phyloP scores from a whole-genome alignment of 805 yeast genomes.

The Metschnikowia dekortorum region DNA sequence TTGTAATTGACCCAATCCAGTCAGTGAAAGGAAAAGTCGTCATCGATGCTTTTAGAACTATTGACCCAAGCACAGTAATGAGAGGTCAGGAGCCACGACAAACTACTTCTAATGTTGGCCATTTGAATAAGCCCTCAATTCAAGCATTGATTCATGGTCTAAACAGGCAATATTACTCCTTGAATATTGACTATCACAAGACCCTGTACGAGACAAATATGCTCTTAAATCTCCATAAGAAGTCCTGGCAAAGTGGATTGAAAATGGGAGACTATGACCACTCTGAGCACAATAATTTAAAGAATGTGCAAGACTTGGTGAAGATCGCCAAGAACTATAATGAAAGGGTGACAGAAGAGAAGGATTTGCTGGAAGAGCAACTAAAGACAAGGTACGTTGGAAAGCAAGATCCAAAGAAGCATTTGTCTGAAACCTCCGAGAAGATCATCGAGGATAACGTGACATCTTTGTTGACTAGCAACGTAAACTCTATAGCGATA shows the following conservation, averaged over 20 bases:
- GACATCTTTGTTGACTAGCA: conserved; percentile 80
- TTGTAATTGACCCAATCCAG: conserved; percentile 97
- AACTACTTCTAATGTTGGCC: conserved; percentile 92
- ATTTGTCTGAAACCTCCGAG: conserved; percentile 84
- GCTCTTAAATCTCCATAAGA: conserved; percentile 90
- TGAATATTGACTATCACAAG: conserved; percentile 91
- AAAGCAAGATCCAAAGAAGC: conserved; percentile 98
- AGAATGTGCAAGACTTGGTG: conserved; percentile 73
- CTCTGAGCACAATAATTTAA: conserved; percentile 71
- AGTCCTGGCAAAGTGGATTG: conserved; percentile 92
- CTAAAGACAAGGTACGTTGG: conserved; percentile 95
- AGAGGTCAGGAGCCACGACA: conserved; percentile 98
- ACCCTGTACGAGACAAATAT: conserved; percentile 89
- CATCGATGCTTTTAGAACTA: conserved; percentile 95
- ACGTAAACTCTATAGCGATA: conserved; percentile 86
- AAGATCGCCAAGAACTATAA: conserved; percentile 87
- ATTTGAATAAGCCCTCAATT: conserved; percentile 91
- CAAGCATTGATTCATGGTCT: conserved; percentile 96
- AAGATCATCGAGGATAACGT: conserved; percentile 84
- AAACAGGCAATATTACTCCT: conserved; percentile 93
- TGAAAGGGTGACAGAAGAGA: conserved; percentile 87
- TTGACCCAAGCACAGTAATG: conserved; percentile 82
- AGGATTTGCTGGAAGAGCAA: conserved; percentile 81
- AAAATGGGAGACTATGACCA: conserved; percentile 70
- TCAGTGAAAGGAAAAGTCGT: conserved; percentile 98